Percentiles rank a stretch among this genome's conserved stretches.
Conservation (phyloP, 2,329 filamentous ascomycete species). For the Leptosphaerulina australis region DNA sequence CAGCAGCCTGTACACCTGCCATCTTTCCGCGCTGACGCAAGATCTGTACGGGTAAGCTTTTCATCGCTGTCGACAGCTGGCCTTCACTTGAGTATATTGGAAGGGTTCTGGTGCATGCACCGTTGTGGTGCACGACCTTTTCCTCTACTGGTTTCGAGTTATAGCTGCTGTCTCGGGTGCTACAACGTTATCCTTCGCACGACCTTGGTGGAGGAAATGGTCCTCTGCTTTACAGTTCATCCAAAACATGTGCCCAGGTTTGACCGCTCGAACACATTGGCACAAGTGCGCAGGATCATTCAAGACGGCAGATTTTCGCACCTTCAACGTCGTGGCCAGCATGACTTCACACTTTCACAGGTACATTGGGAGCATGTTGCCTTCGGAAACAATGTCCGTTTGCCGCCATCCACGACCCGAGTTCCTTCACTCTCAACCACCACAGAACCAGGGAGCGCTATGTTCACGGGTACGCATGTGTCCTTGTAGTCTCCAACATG, state of each 20-base stretch:
- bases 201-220: neutral
- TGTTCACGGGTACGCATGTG: slow-evolving; percentile 4
- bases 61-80: neutral
- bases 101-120: slow-evolving; percentile 5
- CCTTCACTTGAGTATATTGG: slow-evolving; percentile 5
- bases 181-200: slow-evolving; percentile 6
- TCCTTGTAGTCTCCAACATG: slow-evolving; percentile 18
- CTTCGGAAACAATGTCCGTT: neutral
- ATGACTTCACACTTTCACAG: slow-evolving; percentile 1
- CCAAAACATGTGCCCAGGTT: neutral
- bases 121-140: neutral
- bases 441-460: neutral
- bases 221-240: neutral
- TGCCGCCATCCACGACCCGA: slow-evolving; percentile 4
- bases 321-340: neutral
- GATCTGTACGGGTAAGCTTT: slow-evolving; percentile 3
- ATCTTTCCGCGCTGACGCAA: neutral
- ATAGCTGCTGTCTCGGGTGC: slow-evolving; percentile 7
- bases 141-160: neutral
- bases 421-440: neutral
- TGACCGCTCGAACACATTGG: neutral
- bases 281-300: neutral
- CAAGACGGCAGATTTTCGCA: slow-evolving; percentile 3
- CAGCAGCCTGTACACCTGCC: neutral
- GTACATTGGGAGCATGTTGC: neutral